Evolutionary conservation across 768 basidiomycete genomes (phyloP).

Genomic region (Auricularia cornea): DNA sequence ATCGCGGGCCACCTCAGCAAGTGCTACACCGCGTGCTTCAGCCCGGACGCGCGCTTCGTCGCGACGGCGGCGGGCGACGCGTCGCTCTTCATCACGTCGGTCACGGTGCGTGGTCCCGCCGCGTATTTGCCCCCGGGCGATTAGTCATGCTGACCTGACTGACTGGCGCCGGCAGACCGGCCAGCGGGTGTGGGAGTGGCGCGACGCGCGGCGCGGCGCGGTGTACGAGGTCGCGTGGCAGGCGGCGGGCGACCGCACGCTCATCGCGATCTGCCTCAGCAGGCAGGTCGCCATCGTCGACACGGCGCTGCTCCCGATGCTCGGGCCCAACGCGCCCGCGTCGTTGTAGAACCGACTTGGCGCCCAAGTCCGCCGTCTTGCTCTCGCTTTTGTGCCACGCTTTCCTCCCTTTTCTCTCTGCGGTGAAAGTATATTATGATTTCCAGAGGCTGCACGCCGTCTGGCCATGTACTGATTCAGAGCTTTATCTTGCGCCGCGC

Average conservation of each 20-base stretch:
- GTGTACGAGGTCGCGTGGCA: not conserved
- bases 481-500: too few relatives aligned
- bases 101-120: not conserved
- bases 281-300: not conserved
- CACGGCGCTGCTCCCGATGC: not conserved
- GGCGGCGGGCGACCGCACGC: not conserved
- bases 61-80: slow-evolving; percentile 79
- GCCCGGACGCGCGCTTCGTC: slow-evolving; percentile 61
- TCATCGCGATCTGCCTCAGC: not conserved
- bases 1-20: slow-evolving; percentile 65
- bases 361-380: too few relatives aligned
- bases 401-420: too few relatives aligned
- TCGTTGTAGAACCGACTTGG: too few relatives aligned
- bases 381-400: too few relatives aligned
- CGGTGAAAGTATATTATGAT: too few relatives aligned
- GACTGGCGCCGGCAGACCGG: not conserved
- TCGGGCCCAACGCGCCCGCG: not conserved
- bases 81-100: not conserved
- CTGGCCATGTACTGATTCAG: too few relatives aligned
- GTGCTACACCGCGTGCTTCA: slow-evolving; percentile 69
- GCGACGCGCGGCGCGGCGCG: not conserved
- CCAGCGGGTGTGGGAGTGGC: not conserved
- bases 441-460: too few relatives aligned
- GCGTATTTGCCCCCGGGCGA: not conserved
- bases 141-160: not conserved